Base-by-base conservation (phyloP, 176 grass and related monocot genomes). In the Oryza officinalis region DNA sequence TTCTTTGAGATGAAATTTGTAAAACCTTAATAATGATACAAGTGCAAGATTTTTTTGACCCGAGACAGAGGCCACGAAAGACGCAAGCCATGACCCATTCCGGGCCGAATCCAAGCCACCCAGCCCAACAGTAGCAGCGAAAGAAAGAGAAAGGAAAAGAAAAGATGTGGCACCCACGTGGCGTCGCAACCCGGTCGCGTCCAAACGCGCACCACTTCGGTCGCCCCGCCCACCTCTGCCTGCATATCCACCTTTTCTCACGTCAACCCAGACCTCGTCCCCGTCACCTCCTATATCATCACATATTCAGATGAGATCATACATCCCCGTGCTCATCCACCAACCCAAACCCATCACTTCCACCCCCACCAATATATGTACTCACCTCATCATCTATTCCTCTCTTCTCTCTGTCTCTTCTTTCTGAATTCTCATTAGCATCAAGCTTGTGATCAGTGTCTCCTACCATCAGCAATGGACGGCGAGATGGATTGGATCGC, bases 401-500 rank as follows among this genome's bases (percentile, higher is more conserved):
- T 40, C 38, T 10, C 47, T 5, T 18, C 15, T 6, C 47, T 17
- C 14, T 18, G 0, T 46, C 6, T 15, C 47, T 50, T 18, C 47
- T 18, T 18, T 13, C 13, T 50, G 8, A 40, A 10, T 40, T 40
- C 38, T 40, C 38, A 40, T 9, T 35, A 10, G 38, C 38, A 40
- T 40, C 38, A 40, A 40, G 38, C 6, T 40, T 40, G 17, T 59
- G 5, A 35, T 35, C 28, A 30, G 28, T 30, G 28, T 20, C 50
- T 52, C 50, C 1, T 49, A 44, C 7, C 0, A 44, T 44, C 33
- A 35, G 33, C 33, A 35, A 83, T 83, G 81, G 81, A 83, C 12
- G 81, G 41, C 1, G 43, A 83, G 14, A 65, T 65, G 70, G 81
- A 75, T 20, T 84, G 81, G 81, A 84, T 84, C 22, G 60, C 72